These are phyloP conservation scores for Colletotrichum acutatum DNA, from an alignment of 2,329 filamentous ascomycete species.

Conservation along the genomic window DNA sequence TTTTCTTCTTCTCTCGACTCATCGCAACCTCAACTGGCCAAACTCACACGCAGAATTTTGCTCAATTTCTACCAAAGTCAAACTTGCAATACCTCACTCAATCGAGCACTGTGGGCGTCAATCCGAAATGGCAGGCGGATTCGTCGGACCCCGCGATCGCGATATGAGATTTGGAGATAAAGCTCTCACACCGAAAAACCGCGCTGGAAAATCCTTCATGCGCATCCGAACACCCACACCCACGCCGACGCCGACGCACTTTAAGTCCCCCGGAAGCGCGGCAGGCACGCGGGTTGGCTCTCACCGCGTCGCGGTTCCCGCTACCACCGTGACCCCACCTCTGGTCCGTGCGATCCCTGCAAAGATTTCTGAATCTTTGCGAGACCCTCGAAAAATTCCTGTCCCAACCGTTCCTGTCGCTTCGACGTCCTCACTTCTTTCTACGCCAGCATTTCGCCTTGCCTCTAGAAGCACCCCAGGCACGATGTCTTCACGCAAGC, in stretches of 20 bases:
- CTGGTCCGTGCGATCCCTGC: constrained; percentile 27
- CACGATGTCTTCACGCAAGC: constrained; percentile 33
- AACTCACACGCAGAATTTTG: constrained; percentile 11
- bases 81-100: background rate
- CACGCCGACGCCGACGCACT: background rate
- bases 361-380: constrained; percentile 4
- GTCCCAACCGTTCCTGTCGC: constrained; percentile 4
- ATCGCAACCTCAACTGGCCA: background rate
- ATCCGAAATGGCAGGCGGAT: background rate
- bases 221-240: constrained; percentile 16
- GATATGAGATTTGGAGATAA: background rate
- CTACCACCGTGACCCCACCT: constrained; percentile 8
- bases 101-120: background rate
- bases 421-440: constrained; percentile 22
- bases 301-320: constrained; percentile 5
- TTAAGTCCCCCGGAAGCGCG: background rate
- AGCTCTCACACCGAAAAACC: constrained; percentile 10
- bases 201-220: constrained; percentile 24
- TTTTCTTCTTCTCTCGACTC: background rate
- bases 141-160: background rate
- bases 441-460: constrained; percentile 4
- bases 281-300: constrained; percentile 6
- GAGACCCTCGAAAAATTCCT: constrained; percentile 33
- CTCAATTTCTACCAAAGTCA: background rate
- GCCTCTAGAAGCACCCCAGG: background rate